Evolutionary conservation across 768 basidiomycete species (phyloP).

Genomic region (Termitomyces sp.): DNA sequence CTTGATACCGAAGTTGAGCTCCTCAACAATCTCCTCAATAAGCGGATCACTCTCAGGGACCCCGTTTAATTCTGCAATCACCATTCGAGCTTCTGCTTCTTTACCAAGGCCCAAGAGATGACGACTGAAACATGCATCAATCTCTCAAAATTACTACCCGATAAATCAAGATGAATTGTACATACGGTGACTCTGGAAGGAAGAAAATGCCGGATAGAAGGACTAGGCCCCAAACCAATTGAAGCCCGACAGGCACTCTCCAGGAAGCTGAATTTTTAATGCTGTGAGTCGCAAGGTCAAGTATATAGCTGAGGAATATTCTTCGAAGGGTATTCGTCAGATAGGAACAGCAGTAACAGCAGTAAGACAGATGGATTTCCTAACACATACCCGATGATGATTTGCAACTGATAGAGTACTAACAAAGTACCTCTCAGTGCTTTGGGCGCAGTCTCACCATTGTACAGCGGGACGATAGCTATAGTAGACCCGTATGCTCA

Average conservation of each 20-base stretch:
- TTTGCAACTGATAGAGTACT: conserved; percentile 73
- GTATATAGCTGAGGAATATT: conserved; percentile 66
- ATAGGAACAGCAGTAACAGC: background rate
- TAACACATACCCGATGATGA: conserved; percentile 54
- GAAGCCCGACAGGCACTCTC: conserved; percentile 71
- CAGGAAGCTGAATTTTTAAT: conserved; percentile 59
- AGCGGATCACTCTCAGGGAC: conserved; percentile 53
- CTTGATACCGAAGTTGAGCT: conserved; percentile 58
- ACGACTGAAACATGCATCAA: conserved; percentile 37
- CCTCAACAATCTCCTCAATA: conserved; percentile 55
- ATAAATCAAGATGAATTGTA: conserved; percentile 2
- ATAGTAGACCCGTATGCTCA: background rate
- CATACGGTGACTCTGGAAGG: conserved; percentile 74
- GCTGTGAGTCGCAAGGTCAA: conserved; percentile 61
- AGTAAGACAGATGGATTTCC: background rate
- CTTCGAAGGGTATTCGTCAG: conserved; percentile 23
- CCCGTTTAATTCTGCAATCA: conserved; percentile 63
- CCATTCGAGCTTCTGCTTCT: conserved; percentile 47
- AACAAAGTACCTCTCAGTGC: conserved; percentile 64
- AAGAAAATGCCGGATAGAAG: conserved; percentile 68
- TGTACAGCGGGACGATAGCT: conserved; percentile 63
- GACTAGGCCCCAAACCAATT: conserved; percentile 63
- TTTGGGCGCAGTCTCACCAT: conserved; percentile 75
- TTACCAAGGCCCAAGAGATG: conserved; percentile 59
- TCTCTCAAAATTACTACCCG: background rate